A percentile compares a stretch with the other conserved stretches of the same genome.
phyloP scores from a whole-genome alignment of 495 filamentous ascomycete species.

The Daldinia vernicosa region DNA sequence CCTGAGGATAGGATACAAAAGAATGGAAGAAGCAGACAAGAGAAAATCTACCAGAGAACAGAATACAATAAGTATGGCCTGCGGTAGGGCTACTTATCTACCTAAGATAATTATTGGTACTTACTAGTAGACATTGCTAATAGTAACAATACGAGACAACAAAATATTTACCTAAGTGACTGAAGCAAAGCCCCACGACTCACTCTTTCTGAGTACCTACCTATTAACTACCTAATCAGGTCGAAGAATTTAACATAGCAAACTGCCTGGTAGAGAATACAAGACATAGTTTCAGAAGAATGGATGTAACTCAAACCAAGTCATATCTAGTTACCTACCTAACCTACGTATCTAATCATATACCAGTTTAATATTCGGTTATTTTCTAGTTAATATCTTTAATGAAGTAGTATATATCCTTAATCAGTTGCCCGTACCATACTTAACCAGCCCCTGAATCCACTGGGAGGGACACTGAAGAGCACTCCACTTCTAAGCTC shows the following conservation, averaged over 20 bases:
- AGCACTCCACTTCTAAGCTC: no score
- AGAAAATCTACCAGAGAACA: not conserved
- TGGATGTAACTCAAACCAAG: not conserved
- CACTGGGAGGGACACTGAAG: not conserved
- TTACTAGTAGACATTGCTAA: not conserved
- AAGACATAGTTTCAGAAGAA: no score
- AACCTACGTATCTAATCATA: not conserved
- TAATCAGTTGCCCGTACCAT: not conserved
- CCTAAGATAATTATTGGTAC: not conserved
- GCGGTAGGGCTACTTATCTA: not conserved
- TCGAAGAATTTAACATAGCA: not conserved
- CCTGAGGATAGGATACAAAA: not conserved
- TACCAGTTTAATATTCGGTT: not conserved
- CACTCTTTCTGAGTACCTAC: no score
- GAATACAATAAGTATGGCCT: not conserved
- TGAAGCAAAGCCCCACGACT: not conserved
- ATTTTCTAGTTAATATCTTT: not conserved
- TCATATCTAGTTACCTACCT: no score
- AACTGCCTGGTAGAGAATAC: not conserved
- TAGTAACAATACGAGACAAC: not conserved
- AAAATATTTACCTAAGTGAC: not conserved
- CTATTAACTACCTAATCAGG: not conserved
- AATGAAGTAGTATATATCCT: not conserved
- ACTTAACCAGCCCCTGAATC: not conserved
- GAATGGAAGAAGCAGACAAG: not conserved